A percentile compares a stretch with the other conserved stretches of the same genome.
phyloP scores from a whole-genome alignment of 2,329 filamentous ascomycete species.

The Scedosporium minutisporum region DNA sequence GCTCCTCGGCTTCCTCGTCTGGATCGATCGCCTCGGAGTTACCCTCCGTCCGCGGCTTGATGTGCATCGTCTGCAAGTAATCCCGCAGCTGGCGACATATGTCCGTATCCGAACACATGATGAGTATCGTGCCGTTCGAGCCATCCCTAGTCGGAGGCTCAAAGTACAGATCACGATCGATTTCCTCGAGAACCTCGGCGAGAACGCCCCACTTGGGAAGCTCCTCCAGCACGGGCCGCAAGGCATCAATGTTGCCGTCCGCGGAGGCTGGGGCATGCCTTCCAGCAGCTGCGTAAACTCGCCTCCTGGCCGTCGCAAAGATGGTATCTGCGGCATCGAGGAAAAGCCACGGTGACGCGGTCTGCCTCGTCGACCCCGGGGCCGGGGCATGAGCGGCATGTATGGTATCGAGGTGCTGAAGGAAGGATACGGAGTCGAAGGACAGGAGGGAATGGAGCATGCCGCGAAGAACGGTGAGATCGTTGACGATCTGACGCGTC shows the following conservation, averaged over 20 bases:
- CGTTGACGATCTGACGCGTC: constrained; percentile 87
- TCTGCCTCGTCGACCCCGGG: constrained; percentile 77
- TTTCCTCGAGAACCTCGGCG: constrained; percentile 85
- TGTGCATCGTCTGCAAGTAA: constrained; percentile 83
- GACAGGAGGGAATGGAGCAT: constrained; percentile 76
- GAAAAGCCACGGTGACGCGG: constrained; percentile 91
- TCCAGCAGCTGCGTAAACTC: constrained; percentile 65
- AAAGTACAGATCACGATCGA: constrained; percentile 81
- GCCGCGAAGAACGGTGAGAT: constrained; percentile 71
- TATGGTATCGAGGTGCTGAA: constrained; percentile 89
- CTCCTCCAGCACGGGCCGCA: constrained; percentile 80
- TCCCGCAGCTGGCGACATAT: constrained; percentile 85
- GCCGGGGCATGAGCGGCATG: constrained; percentile 82
- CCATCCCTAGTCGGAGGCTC: constrained; percentile 68
- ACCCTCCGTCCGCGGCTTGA: constrained; percentile 39
- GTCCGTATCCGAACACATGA: constrained; percentile 87
- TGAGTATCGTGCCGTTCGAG: constrained; percentile 82
- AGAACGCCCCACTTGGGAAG: constrained; percentile 88
- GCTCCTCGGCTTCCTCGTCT: constrained; percentile 38
- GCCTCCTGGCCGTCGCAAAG: constrained; percentile 77
- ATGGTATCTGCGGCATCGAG: constrained; percentile 90
- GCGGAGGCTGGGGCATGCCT: constrained; percentile 16
- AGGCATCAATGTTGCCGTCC: constrained; percentile 43
- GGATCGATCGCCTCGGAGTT: constrained; percentile 25
- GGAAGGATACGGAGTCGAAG: constrained; percentile 83